A percentile compares a stretch with the other conserved stretches of the same genome.
These are phyloP conservation scores for Yarrowia alimentaria DNA, from an alignment of 805 yeast species.

Conservation along the genomic window DNA sequence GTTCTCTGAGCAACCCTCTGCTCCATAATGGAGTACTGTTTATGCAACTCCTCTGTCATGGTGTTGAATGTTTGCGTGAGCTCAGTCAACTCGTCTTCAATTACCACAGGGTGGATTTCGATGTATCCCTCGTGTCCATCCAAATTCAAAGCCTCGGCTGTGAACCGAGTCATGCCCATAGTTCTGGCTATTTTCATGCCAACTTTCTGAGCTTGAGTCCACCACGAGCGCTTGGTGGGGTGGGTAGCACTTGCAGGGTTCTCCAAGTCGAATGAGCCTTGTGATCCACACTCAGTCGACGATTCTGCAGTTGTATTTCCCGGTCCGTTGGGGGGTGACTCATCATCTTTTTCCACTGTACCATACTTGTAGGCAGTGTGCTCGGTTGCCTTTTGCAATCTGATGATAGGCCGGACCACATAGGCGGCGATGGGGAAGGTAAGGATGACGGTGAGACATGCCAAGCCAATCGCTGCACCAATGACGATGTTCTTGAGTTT, in stretches of 20 bases:
- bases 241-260: not conserved
- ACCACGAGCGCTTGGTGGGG: not conserved
- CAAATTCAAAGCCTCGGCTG: conserved; percentile 6
- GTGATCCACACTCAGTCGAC: not conserved
- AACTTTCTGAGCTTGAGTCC: not conserved
- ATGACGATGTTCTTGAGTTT: conserved; percentile 65
- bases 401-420: conserved; percentile 79
- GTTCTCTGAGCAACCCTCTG: conserved; percentile 86
- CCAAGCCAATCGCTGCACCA: conserved; percentile 77
- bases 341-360: conserved; percentile 25
- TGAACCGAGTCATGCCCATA: conserved; percentile 21
- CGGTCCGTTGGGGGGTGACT: not conserved
- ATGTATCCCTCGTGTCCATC: conserved; percentile 16
- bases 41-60: conserved; percentile 83
- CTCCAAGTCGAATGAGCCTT: not conserved
- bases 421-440: conserved; percentile 82
- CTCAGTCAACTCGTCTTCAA: conserved; percentile 78
- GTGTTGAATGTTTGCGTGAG: conserved; percentile 84
- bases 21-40: conserved; percentile 80
- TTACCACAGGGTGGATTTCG: conserved; percentile 26
- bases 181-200: conserved; percentile 9
- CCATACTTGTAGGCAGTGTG: conserved; percentile 45
- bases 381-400: conserved; percentile 80
- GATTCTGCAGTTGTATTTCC: not conserved
- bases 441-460: conserved; percentile 67